Base-by-base conservation (phyloP, 2,329 filamentous ascomycete genomes). In the Chaetomiaceae sp. region DNA sequence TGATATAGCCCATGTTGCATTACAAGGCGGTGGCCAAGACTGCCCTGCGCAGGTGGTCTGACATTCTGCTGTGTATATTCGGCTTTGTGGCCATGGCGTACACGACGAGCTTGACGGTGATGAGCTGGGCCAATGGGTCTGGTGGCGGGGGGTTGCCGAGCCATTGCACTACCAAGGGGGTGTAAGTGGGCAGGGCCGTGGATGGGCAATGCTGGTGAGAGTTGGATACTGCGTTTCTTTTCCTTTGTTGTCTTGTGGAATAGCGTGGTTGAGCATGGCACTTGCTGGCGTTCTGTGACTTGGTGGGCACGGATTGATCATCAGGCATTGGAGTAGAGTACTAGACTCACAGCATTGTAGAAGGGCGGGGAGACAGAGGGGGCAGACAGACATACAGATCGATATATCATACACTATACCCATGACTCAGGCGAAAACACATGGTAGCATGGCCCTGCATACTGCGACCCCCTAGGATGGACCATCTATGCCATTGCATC, bases 61-160 rank as follows among this genome's bases (percentile, higher is more conserved):
- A 99, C 64, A 76, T 96, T 37, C 61, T 76, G 0, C 82, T 99
- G 33, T 87, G 89, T 63, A 74, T 91, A 53, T 90, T 97, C 64
- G 94, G 94, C 7, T 73, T 91, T 49, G 70, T 91, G 17, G 89
- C 89, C 63, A 99, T 97, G 88, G 81, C 82, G 6, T 99, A 99
- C 70, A 96, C 94, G 0, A 97, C 94, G 0, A 78, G 80, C 33
- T 75, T 97, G 64, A 99, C 94, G 0, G 75, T 96, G 44, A 80
- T 86, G 66, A 95, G 88, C 70, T 99, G 94, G 95, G 82, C 88
- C 6, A 78, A 75, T 47, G 82, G 83, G 4, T 64, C 70, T 2
- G 59, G 57, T 0, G 68, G 66, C 1, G 71, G 71, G 14, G 14
- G 68, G 67, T 53, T 69, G 7, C 80, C 80, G 0, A 77, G 77